Percentiles rank a stretch among this genome's conserved stretches.
Evolutionary conservation across 2,329 filamentous ascomycete genomes (phyloP).

Genomic region (Onygena corvina): DNA sequence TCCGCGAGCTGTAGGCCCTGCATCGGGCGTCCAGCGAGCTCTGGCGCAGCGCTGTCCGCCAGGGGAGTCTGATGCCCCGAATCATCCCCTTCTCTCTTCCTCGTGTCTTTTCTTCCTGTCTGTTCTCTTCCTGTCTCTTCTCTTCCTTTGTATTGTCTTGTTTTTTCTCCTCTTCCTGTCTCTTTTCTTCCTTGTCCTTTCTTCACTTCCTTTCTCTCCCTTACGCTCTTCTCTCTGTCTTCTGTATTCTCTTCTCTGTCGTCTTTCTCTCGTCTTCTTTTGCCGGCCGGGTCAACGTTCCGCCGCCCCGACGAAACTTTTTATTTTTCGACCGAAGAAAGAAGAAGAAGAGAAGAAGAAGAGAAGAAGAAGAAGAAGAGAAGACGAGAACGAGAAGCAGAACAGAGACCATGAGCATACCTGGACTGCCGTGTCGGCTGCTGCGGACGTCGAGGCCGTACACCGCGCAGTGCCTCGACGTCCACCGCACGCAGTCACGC

Average conservation of each 20-base stretch:
- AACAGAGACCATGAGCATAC: constrained; percentile 9
- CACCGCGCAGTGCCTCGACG: constrained; percentile 25
- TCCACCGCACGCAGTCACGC: constrained; percentile 26
- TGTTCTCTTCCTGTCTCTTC: no score
- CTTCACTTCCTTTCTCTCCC: no score
- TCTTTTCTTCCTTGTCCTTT: no score
- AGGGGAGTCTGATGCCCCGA: constrained; percentile 52
- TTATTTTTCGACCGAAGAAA: constrained; percentile 1
- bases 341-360: not conserved
- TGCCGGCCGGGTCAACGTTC: not conserved
- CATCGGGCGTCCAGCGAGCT: constrained; percentile 33
- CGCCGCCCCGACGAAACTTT: constrained; percentile 3
- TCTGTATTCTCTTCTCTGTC: no score
- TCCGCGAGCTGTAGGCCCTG: constrained; percentile 23
- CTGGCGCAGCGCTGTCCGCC: constrained; percentile 49
- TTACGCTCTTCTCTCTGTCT: no score
- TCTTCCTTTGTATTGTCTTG: no score
- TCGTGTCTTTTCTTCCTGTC: no score
- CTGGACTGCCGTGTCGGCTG: constrained; percentile 32
- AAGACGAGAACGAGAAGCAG: not conserved
- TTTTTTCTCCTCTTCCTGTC: no score
- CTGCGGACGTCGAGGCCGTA: constrained; percentile 32
- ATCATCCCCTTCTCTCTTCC: no score
- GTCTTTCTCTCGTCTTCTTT: no score
- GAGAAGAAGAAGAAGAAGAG: not conserved